Percentiles rank a stretch among this genome's conserved stretches.
Evolutionary conservation across 768 basidiomycete species (phyloP).

Genomic region (Hygrophorus pudorinus): DNA sequence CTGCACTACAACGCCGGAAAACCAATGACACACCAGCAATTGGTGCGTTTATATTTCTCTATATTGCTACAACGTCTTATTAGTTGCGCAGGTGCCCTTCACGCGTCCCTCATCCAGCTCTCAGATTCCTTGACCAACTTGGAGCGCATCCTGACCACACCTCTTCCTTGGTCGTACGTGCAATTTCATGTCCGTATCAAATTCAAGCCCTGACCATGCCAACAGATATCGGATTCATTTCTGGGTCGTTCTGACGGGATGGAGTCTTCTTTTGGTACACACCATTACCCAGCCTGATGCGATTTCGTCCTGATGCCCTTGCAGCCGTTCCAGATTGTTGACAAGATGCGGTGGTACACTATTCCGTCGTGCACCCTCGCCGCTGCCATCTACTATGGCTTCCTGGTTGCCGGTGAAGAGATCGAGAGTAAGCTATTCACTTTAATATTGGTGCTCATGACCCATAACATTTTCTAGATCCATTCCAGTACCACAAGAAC

Average conservation of each 20-base stretch:
- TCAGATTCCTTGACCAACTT: neutral
- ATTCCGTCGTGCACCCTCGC: slow-evolving; percentile 50
- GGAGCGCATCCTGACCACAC: neutral
- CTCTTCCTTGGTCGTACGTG: slow-evolving; percentile 55
- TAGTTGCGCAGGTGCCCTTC: too few species aligned
- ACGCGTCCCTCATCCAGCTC: neutral
- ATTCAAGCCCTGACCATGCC: neutral
- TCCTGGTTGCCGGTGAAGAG: slow-evolving; percentile 65
- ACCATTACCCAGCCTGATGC: neutral
- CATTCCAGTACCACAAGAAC: slow-evolving; percentile 58
- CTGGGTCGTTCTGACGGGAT: slow-evolving; percentile 54
- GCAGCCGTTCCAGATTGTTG: slow-evolving; percentile 59
- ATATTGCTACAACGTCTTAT: neutral
- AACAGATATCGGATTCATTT: slow-evolving; percentile 57
- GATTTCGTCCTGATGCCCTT: neutral
- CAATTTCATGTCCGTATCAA: neutral
- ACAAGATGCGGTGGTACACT: slow-evolving; percentile 45
- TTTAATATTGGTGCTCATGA: neutral
- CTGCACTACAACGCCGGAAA: slow-evolving; percentile 48
- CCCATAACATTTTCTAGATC: slow-evolving; percentile 21
- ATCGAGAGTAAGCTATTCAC: slow-evolving; percentile 47
- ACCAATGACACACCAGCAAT: slow-evolving; percentile 48
- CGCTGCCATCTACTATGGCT: slow-evolving; percentile 52
- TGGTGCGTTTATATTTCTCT: slow-evolving; percentile 29
- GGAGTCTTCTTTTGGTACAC: slow-evolving; percentile 48